Conservation (phyloP, 306 rosid species). For the Vigna radiata region DNA sequence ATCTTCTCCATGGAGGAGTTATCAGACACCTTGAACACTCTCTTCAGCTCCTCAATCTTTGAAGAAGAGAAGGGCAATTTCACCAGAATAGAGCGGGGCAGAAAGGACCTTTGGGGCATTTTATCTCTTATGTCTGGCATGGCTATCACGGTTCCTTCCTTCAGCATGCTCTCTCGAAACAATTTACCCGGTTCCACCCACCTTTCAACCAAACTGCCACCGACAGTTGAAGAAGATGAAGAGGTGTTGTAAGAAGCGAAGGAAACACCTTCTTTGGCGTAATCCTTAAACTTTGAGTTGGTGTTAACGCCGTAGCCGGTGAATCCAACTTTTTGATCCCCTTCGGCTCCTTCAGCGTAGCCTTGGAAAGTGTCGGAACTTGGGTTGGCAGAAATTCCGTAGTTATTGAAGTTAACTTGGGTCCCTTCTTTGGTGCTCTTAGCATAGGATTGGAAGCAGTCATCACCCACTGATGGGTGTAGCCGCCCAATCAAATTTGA, state of each 20-base stretch:
- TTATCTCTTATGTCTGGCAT: neutral
- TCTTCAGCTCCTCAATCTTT: neutral
- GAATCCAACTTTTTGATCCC: conserved; percentile 57
- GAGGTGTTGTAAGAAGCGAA: neutral
- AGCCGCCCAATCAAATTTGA: too few species aligned
- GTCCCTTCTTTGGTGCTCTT: conserved; percentile 56
- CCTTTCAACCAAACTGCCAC: neutral
- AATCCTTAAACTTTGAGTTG: neutral
- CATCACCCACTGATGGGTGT: too few species aligned
- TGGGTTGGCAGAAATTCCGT: conserved; percentile 66
- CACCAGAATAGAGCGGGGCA: neutral
- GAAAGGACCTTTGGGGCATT: neutral
- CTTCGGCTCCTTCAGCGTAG: conserved; percentile 58
- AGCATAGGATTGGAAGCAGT: conserved; percentile 67
- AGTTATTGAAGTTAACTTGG: conserved; percentile 62
- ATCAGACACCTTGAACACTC: neutral
- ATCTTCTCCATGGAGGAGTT: conserved; percentile 5
- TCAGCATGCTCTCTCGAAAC: neutral
- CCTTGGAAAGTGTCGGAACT: conserved; percentile 79
- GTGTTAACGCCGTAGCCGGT: conserved; percentile 70
- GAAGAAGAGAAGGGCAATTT: neutral
- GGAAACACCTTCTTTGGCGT: neutral
- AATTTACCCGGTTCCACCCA: conserved; percentile 18
- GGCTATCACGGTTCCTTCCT: neutral
- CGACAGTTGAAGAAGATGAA: neutral